These are phyloP conservation scores for Zygotorulaspora mrakii DNA, from an alignment of 1,139 yeast species.

Conservation along the genomic window DNA sequence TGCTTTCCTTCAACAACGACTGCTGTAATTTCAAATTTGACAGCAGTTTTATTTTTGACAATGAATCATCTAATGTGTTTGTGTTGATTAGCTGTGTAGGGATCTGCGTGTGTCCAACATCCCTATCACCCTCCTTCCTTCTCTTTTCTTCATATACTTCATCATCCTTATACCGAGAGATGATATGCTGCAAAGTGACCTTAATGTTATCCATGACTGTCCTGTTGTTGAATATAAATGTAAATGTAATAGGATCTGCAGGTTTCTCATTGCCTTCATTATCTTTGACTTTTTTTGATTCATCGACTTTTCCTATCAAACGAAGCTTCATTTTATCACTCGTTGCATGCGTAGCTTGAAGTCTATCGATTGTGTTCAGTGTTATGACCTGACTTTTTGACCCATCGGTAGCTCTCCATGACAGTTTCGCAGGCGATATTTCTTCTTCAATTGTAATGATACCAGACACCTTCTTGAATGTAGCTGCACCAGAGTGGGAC, in stretches of 20 bases:
- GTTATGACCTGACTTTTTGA: constrained; percentile 45
- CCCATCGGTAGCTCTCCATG: constrained; percentile 70
- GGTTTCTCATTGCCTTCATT: constrained; percentile 39
- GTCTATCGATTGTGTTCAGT: constrained; percentile 51
- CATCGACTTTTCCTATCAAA: constrained; percentile 46
- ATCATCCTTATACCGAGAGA: constrained; percentile 63
- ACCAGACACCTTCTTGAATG: constrained; percentile 63
- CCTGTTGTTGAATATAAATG: constrained; percentile 64
- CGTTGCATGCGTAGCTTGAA: constrained; percentile 73
- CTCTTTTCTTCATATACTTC: constrained; percentile 36
- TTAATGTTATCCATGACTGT: constrained; percentile 74
- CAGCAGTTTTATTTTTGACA: constrained; percentile 50
- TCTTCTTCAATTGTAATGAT: constrained; percentile 65
- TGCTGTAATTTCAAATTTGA: constrained; percentile 77
- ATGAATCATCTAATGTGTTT: constrained; percentile 41
- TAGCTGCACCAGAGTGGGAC: constrained; percentile 60
- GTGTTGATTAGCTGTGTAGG: constrained; percentile 35
- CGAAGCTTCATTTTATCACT: constrained; percentile 67
- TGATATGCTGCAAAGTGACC: constrained; percentile 63
- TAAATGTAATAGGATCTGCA: constrained; percentile 44
- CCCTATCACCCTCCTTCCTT: constrained; percentile 24
- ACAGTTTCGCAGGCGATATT: constrained; percentile 56
- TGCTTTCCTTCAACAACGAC: constrained; percentile 64
- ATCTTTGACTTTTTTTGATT: constrained; percentile 29
- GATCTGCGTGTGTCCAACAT: neutral